phyloP scores from a whole-genome alignment of 805 yeast genomes.

The Saturnispora galanensis region DNA sequence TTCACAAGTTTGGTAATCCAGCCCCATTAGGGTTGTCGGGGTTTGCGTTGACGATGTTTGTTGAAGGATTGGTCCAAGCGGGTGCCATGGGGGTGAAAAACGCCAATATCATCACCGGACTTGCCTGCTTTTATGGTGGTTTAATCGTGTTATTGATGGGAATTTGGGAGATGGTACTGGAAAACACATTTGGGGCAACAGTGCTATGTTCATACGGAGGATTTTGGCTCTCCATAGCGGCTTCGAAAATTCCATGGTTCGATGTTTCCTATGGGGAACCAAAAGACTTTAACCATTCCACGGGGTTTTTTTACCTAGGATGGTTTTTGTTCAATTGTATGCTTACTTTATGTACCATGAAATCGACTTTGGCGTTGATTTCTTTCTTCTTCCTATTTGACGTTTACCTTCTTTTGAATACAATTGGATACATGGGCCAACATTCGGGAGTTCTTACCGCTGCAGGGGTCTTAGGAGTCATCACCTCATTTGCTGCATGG shows the following conservation, averaged over 20 bases:
- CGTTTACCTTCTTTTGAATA: slow-evolving; percentile 42
- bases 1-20: slow-evolving; percentile 59
- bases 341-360: slow-evolving; percentile 46
- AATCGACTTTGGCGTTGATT: slow-evolving; percentile 44
- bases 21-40: slow-evolving; percentile 68
- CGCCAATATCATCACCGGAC: slow-evolving; percentile 52
- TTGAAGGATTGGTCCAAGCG: slow-evolving; percentile 50
- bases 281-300: slow-evolving; percentile 36
- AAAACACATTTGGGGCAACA: slow-evolving; percentile 68
- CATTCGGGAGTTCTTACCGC: slow-evolving; percentile 32
- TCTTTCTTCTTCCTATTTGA: slow-evolving; percentile 42
- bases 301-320: slow-evolving; percentile 50
- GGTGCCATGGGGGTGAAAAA: slow-evolving; percentile 59
- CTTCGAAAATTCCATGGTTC: slow-evolving; percentile 47
- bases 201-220: slow-evolving; percentile 56
- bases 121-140: slow-evolving; percentile 67
- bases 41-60: slow-evolving; percentile 63
- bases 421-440: slow-evolving; percentile 42
- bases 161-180: slow-evolving; percentile 62
- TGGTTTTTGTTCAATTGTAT: slow-evolving; percentile 58
- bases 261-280: slow-evolving; percentile 42
- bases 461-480: slow-evolving; percentile 55
- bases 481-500: slow-evolving; percentile 55
- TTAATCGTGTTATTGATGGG: slow-evolving; percentile 62
- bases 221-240: slow-evolving; percentile 69